These are phyloP conservation scores for Geotrichum candidum DNA, from an alignment of 1,139 yeast genomes.

Conservation along the genomic window DNA sequence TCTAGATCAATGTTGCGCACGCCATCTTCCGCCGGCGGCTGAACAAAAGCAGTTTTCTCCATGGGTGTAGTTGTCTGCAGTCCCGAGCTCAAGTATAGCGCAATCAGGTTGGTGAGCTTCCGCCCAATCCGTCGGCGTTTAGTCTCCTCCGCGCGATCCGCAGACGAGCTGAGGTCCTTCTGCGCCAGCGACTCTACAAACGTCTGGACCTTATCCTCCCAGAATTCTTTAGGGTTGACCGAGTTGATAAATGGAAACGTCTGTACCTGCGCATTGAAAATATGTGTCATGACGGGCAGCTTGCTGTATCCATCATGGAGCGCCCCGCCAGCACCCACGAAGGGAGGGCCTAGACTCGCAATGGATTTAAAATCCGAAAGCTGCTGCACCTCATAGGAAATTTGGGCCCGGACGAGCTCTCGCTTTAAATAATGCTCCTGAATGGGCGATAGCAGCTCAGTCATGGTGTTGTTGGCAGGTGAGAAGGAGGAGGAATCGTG, in stretches of 20 bases:
- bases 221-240: slow-evolving; percentile 52
- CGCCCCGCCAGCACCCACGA: slow-evolving; percentile 28
- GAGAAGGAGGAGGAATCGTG: neutral
- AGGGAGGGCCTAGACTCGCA: slow-evolving; percentile 69
- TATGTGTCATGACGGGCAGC: slow-evolving; percentile 63
- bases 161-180: slow-evolving; percentile 62
- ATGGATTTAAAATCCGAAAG: slow-evolving; percentile 57
- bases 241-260: slow-evolving; percentile 68
- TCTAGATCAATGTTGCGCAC: slow-evolving; percentile 44
- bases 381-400: slow-evolving; percentile 54
- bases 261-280: slow-evolving; percentile 54
- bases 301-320: slow-evolving; percentile 26
- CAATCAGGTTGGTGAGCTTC: slow-evolving; percentile 55
- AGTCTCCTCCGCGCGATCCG: slow-evolving; percentile 65
- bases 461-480: neutral
- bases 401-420: slow-evolving; percentile 58
- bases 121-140: slow-evolving; percentile 61
- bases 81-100: slow-evolving; percentile 70
- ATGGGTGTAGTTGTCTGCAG: slow-evolving; percentile 57
- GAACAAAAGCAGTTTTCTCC: slow-evolving; percentile 43
- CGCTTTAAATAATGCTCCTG: slow-evolving; percentile 85
- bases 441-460: slow-evolving; percentile 21
- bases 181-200: slow-evolving; percentile 72
- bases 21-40: slow-evolving; percentile 49
- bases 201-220: slow-evolving; percentile 74